Evolutionary conservation across 169 alveolate genomes (phyloP).

Genomic region (Haemoproteus tartakovskyi): DNA sequence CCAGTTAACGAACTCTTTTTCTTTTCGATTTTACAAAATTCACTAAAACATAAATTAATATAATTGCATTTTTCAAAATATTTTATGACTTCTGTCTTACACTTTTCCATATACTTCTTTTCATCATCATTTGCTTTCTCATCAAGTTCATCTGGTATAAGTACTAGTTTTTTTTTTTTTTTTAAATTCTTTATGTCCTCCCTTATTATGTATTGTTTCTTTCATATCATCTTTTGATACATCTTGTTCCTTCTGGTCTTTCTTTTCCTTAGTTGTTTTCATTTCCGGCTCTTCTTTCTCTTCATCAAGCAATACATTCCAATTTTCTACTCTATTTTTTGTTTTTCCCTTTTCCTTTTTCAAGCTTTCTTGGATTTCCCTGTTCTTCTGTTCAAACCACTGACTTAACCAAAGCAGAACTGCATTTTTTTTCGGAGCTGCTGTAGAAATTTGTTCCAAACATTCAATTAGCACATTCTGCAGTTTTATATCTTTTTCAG

Average conservation of each 20-base stretch:
- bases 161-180: slow-evolving; percentile 5
- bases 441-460: slow-evolving; percentile 16
- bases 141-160: slow-evolving; percentile 15
- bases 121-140: not conserved
- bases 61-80: slow-evolving; percentile 34
- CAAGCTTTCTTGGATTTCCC: not conserved
- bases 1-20: slow-evolving; percentile 57
- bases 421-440: slow-evolving; percentile 8
- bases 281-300: not conserved
- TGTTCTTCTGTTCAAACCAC: slow-evolving; percentile 27
- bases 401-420: slow-evolving; percentile 28
- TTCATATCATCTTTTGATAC: not conserved
- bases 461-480: slow-evolving; percentile 25
- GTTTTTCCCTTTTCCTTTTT: not conserved
- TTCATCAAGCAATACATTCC: not conserved
- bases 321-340: not conserved
- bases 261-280: not conserved
- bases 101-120: slow-evolving; percentile 1
- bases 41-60: slow-evolving; percentile 23
- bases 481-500: slow-evolving; percentile 33
- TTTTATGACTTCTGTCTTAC: slow-evolving; percentile 6
- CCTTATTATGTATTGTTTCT: not conserved
- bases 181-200: not conserved
- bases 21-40: slow-evolving; percentile 46
- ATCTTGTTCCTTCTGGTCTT: not conserved